Evolutionary conservation across 495 filamentous ascomycete genomes (phyloP).

Genomic region (Cercophora newfieldiana): DNA sequence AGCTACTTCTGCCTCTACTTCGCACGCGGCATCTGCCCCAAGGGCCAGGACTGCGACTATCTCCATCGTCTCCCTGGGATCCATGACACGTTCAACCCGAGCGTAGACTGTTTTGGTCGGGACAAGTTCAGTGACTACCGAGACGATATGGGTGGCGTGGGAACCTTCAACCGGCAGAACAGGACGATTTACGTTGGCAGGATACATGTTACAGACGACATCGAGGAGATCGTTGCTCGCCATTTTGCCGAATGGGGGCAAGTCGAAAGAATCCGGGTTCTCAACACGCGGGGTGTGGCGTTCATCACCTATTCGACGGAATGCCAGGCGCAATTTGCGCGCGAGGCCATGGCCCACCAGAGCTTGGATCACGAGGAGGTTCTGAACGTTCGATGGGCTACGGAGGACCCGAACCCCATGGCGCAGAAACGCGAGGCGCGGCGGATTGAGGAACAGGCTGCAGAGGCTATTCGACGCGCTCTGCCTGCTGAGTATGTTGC

Average conservation of each 20-base stretch:
- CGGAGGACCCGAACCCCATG: constrained; percentile 91
- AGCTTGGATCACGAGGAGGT: constrained; percentile 77
- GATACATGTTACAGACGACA: constrained; percentile 96
- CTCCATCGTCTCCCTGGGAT: constrained; percentile 82
- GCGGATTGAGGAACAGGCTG: constrained; percentile 94
- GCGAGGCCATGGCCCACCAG: constrained; percentile 88
- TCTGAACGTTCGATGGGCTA: constrained; percentile 96
- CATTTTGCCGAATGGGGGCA: constrained; percentile 96
- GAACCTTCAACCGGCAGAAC: constrained; percentile 86
- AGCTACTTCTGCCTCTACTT: constrained; percentile 94
- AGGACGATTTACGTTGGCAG: constrained; percentile 89
- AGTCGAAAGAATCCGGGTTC: constrained; percentile 82
- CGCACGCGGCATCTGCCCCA: constrained; percentile 61
- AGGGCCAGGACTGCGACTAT: constrained; percentile 91
- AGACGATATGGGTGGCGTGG: constrained; percentile 96
- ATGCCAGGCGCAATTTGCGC: constrained; percentile 84
- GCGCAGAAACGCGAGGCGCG: constrained; percentile 90
- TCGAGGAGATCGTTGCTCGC: constrained; percentile 91
- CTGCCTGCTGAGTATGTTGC: constrained; percentile 91
- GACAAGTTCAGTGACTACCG: constrained; percentile 86
- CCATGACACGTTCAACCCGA: constrained; percentile 82
- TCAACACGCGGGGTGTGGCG: constrained; percentile 86
- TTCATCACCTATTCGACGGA: constrained; percentile 85
- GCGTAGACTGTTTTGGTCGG: constrained; percentile 90
- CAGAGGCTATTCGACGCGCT: constrained; percentile 86